phyloP scores from a whole-genome alignment of 2,329 filamentous ascomycete species.

The Colletotrichum sp. region DNA sequence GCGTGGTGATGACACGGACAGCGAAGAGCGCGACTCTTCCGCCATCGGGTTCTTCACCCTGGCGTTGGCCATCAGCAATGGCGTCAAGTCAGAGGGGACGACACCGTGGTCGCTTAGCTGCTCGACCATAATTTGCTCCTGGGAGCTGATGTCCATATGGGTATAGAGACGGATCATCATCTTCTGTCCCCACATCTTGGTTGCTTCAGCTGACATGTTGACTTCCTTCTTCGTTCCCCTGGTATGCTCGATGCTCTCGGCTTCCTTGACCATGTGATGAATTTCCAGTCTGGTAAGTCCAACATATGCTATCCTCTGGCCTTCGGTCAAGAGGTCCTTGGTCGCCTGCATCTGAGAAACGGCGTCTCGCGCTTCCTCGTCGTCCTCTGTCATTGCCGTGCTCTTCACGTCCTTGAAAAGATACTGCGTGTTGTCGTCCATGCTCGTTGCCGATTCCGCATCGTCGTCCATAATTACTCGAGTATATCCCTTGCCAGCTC shows the following conservation, averaged over 20 bases:
- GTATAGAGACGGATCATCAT: constrained; percentile 95
- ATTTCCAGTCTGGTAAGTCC: constrained; percentile 85
- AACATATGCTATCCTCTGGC: constrained; percentile 95
- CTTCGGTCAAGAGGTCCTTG: constrained; percentile 93
- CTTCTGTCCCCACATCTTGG: constrained; percentile 96
- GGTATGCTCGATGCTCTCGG: constrained; percentile 64
- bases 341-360: constrained; percentile 93
- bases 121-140: constrained; percentile 98
- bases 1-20: not conserved
- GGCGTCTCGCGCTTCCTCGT: constrained; percentile 85
- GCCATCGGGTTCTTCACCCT: constrained; percentile 92
- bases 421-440: constrained; percentile 97
- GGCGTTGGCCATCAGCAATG: constrained; percentile 88
- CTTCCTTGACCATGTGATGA: constrained; percentile 74
- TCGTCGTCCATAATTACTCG: constrained; percentile 95
- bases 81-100: constrained; percentile 80
- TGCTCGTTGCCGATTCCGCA: constrained; percentile 88
- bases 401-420: constrained; percentile 79
- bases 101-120: constrained; percentile 94
- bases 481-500: constrained; percentile 94
- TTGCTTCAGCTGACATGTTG: constrained; percentile 72
- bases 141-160: constrained; percentile 94
- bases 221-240: constrained; percentile 76
- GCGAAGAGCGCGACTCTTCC: constrained; percentile 34
- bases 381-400: constrained; percentile 66